Evolutionary conservation across 192 early-diverging fungal genomes (phyloP).

Genomic region (Paraglomus occultum): DNA sequence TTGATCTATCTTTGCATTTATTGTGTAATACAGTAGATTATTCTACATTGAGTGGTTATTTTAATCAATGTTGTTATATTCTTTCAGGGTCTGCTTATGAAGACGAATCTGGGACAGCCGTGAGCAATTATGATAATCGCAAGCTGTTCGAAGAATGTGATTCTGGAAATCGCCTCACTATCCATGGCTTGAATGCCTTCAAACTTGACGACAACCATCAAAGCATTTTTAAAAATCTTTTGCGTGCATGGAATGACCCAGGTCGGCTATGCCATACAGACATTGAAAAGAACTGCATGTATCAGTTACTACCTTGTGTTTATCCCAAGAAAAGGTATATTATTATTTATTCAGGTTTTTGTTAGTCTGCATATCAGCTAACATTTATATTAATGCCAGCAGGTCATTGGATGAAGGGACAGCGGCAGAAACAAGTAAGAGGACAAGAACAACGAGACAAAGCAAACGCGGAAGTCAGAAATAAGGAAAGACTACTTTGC

Average conservation of each 20-base stretch:
- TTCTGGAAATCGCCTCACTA: slow-evolving; percentile 8
- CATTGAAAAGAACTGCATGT: too few species aligned
- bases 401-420: too few species aligned
- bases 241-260: slow-evolving; percentile 4
- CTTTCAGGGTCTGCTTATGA: background rate
- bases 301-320: too few species aligned
- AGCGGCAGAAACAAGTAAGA: too few species aligned
- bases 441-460: too few species aligned
- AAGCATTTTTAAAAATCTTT: slow-evolving; percentile 4
- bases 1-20: background rate
- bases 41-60: background rate
- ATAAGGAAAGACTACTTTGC: too few species aligned
- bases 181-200: slow-evolving; percentile 8
- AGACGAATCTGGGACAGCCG: background rate
- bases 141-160: background rate
- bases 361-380: too few species aligned
- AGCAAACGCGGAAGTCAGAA: too few species aligned
- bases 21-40: background rate
- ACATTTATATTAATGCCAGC: too few species aligned
- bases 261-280: too few species aligned
- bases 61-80: background rate
- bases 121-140: background rate
- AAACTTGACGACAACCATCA: background rate
- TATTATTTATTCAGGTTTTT: too few species aligned
- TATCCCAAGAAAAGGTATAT: too few species aligned